phyloP scores from a whole-genome alignment of 1,284 basidiomycete species.

The Cutaneotrichosporon cyanovorans region DNA sequence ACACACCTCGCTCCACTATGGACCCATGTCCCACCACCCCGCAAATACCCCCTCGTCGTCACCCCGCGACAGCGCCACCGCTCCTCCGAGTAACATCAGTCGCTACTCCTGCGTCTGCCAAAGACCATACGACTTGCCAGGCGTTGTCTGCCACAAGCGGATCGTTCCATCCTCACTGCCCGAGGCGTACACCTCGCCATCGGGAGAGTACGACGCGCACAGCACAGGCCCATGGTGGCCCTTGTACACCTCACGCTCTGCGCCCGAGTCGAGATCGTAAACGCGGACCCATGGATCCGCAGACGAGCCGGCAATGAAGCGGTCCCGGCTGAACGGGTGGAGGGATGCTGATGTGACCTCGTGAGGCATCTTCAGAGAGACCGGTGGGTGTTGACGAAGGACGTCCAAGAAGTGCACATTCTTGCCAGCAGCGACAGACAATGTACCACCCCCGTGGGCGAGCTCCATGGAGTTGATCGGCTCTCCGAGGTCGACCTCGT shows the following conservation, averaged over 20 bases:
- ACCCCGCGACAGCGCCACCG: too few species aligned
- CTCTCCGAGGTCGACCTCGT: slow-evolving; percentile 63
- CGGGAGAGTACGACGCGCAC: slow-evolving; percentile 86
- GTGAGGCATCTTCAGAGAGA: slow-evolving; percentile 57
- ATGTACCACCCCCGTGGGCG: slow-evolving; percentile 70
- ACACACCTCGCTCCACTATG: too few species aligned
- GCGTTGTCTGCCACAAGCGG: slow-evolving; percentile 90
- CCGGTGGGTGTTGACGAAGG: slow-evolving; percentile 50
- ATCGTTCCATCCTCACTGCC: slow-evolving; percentile 80
- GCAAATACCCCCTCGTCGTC: too few species aligned
- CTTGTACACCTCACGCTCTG: slow-evolving; percentile 85
- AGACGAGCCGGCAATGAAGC: slow-evolving; percentile 85
- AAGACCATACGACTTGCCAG: slow-evolving; percentile 84
- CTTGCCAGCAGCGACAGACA: slow-evolving; percentile 85
- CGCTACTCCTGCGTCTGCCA: slow-evolving; percentile 58
- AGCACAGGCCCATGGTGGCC: slow-evolving; percentile 97
- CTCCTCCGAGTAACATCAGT: background rate
- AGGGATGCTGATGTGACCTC: slow-evolving; percentile 84
- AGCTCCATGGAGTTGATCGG: slow-evolving; percentile 92
- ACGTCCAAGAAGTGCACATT: slow-evolving; percentile 71
- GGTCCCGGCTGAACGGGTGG: slow-evolving; percentile 77
- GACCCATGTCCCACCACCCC: too few species aligned
- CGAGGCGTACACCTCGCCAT: slow-evolving; percentile 96
- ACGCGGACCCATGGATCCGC: slow-evolving; percentile 94
- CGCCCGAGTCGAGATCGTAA: slow-evolving; percentile 75